phyloP scores from a whole-genome alignment of 345 rosid species.

The Syzygium aqueum region DNA sequence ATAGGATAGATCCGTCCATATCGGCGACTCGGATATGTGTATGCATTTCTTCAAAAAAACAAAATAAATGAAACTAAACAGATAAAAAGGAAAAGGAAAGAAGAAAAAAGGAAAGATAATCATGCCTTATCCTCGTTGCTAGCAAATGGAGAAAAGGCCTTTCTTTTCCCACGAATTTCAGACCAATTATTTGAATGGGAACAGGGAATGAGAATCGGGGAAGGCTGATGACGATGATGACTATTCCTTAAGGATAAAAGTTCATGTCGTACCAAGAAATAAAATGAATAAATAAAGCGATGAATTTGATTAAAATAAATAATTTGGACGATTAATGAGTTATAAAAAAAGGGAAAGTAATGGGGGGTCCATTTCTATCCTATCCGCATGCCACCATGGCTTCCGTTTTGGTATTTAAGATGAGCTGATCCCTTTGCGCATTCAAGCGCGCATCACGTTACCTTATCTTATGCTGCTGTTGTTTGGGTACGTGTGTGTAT shows the following conservation, averaged over 20 bases:
- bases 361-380: neutral
- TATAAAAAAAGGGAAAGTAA: neutral
- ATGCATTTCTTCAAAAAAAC: neutral
- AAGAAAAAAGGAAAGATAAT: neutral
- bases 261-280: neutral
- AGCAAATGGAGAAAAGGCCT: slow-evolving; percentile 3
- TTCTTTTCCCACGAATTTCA: neutral
- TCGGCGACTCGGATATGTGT: neutral
- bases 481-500: neutral
- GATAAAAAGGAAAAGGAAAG: too few relatives aligned
- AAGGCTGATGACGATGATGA: neutral
- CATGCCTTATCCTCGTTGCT: slow-evolving; percentile 36
- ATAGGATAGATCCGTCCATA: neutral
- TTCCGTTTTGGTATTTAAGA: neutral
- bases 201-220: neutral
- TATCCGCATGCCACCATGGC: neutral
- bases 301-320: neutral
- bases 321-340: neutral
- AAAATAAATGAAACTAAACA: neutral
- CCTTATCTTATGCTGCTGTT: neutral
- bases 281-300: neutral
- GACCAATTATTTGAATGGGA: neutral
- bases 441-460: neutral
- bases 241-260: neutral
- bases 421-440: neutral